Evolutionary conservation across 129 eudicot species (phyloP).

Genomic region (Pittosporum tobira): DNA sequence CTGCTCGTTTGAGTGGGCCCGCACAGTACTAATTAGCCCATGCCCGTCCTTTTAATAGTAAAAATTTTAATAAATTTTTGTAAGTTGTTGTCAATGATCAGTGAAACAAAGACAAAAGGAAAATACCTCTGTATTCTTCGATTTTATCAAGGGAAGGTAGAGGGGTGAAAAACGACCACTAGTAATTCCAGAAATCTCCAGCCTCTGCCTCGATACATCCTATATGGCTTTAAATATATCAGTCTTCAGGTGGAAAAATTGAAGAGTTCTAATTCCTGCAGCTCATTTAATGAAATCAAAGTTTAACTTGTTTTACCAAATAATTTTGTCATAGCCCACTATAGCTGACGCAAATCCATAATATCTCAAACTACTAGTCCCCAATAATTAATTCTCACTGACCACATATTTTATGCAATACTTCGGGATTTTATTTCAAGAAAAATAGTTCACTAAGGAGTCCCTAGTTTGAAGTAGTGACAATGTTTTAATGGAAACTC

Average conservation of each 20-base stretch:
- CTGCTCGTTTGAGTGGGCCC: too few relatives aligned
- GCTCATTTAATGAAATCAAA: not conserved
- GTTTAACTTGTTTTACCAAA: not conserved
- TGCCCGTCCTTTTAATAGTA: too few relatives aligned
- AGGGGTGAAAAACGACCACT: slow-evolving; percentile 13
- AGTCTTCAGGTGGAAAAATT: slow-evolving; percentile 7
- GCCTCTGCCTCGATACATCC: slow-evolving; percentile 29
- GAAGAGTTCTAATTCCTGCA: not conserved
- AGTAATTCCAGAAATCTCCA: slow-evolving; percentile 17
- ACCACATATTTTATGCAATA: not conserved
- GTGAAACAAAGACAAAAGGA: slow-evolving; percentile 2
- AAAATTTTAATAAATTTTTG: too few relatives aligned
- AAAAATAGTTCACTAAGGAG: not conserved
- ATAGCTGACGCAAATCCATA: not conserved
- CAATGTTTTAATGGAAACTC: not conserved
- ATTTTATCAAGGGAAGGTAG: slow-evolving; percentile 28
- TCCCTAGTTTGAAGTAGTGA: not conserved
- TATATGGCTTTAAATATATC: slow-evolving; percentile 12
- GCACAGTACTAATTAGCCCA: too few relatives aligned
- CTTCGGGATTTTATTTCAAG: not conserved
- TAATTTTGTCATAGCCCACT: not conserved
- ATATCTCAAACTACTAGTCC: not conserved
- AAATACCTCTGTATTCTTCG: slow-evolving; percentile 30
- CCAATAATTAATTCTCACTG: too few relatives aligned
- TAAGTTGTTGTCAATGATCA: not conserved